Conservation (phyloP, 1,284 basidiomycete genomes). For the Ceratorhiza oryzae-sativae region DNA sequence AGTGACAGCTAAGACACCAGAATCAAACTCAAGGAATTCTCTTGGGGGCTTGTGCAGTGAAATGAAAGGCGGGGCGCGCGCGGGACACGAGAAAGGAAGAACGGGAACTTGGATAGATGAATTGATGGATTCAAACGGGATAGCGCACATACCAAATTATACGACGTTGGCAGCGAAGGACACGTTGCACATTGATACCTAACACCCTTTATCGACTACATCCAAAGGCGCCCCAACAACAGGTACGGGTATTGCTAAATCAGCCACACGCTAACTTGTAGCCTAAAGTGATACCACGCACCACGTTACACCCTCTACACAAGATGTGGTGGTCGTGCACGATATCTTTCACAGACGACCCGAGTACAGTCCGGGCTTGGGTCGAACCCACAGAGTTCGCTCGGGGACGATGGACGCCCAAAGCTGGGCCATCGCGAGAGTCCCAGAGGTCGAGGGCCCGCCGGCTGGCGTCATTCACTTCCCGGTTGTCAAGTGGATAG, state of each 20-base stretch:
- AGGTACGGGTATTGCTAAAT: background rate
- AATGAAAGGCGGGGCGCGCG: slow-evolving; percentile 11
- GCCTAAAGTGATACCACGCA: slow-evolving; percentile 21
- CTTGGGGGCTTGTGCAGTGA: background rate
- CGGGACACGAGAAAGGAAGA: background rate
- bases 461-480: slow-evolving; percentile 76
- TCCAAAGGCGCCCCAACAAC: background rate
- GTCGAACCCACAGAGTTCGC: slow-evolving; percentile 66
- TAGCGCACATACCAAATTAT: slow-evolving; percentile 64
- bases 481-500: slow-evolving; percentile 72
- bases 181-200: slow-evolving; percentile 82
- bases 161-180: slow-evolving; percentile 65
- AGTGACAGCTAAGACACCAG: slow-evolving; percentile 10
- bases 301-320: slow-evolving; percentile 61
- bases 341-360: slow-evolving; percentile 49
- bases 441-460: slow-evolving; percentile 79
- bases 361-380: slow-evolving; percentile 70
- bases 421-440: slow-evolving; percentile 69
- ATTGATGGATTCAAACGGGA: background rate
- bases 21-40: background rate
- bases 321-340: slow-evolving; percentile 60
- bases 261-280: background rate
- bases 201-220: slow-evolving; percentile 68
- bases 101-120: background rate
- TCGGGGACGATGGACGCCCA: slow-evolving; percentile 46